These are phyloP conservation scores for Rhazya stricta DNA, from an alignment of 257 asterid genomes.

Conservation along the genomic window DNA sequence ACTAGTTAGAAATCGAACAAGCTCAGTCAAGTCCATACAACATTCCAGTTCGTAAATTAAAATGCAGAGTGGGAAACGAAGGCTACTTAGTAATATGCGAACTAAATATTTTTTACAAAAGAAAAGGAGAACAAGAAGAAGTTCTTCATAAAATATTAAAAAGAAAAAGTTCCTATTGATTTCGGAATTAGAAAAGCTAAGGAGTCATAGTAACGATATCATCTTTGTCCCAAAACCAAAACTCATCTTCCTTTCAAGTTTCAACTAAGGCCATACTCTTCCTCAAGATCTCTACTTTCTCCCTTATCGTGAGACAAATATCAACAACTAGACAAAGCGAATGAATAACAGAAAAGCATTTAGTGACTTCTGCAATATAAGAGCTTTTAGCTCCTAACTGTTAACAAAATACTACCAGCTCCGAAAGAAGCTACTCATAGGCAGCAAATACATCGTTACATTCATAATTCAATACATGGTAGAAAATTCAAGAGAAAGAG, in stretches of 20 bases:
- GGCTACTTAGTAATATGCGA: background rate
- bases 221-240: background rate
- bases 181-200: background rate
- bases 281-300: constrained; percentile 4
- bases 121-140: background rate
- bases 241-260: background rate
- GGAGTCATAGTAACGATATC: constrained; percentile 1
- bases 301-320: background rate
- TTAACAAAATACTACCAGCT: background rate
- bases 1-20: background rate
- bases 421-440: background rate
- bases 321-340: background rate
- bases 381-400: background rate
- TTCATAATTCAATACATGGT: background rate
- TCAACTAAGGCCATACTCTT: background rate
- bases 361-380: background rate
- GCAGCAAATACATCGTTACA: background rate
- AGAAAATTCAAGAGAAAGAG: background rate
- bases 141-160: no score
- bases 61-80: background rate
- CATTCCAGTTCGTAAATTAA: background rate
- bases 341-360: background rate
- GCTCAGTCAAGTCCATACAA: background rate
- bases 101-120: no score
- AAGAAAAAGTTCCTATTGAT: background rate